Evolutionary conservation across 2,329 filamentous ascomycete genomes (phyloP), one percentile per base, ranked within the genome.

Genomic region (Hymenoscyphus linearis): DNA sequence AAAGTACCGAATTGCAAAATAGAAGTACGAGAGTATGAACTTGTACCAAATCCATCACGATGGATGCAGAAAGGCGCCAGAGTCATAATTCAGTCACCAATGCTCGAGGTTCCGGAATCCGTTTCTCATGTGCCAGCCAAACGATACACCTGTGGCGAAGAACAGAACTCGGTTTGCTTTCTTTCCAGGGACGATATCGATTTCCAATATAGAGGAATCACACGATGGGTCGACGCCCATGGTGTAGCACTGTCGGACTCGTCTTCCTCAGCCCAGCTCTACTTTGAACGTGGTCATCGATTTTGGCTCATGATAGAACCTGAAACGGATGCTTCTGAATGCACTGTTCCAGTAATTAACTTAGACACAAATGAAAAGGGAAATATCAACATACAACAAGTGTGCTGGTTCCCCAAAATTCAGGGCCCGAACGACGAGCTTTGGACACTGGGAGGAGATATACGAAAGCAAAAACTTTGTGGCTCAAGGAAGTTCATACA

Each of bases 101-200:
- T 70, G 57, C 52, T 60, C 12, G 35, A 57, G 2, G 62, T 68
- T 47, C 14, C 64, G 6, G 60, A 61, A 9, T 60, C 22, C 37
- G 52, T 52, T 4, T 55, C 54, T 1, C 22, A 34, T 22, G 56
- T 71, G 35, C 67, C 67, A 36, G 65, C 68, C 16, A 69, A 59
- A 53, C 64, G 64, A 44, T 52, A 26, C 9, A 62, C 55, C 34
- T 53, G 58, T 35, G 65, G 63, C 16, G 53, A 63, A 57, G 58
- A 67, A n/a, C 47, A 64, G 13, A 69, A 71, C 26, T 58, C 40
- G 2, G 63, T 68, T 16, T 67, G 64, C 59, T 67, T 65, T 47
- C 56, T 70, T n/a, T 61, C 62, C 13, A 59, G 35, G 58, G 16
- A 59, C 40, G 66, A 70, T n/a, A 65, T 71, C 31, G 69, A 71